Evolutionary conservation across 1,284 basidiomycete species (phyloP).

Genomic region (Heterobasidion irregulare): DNA sequence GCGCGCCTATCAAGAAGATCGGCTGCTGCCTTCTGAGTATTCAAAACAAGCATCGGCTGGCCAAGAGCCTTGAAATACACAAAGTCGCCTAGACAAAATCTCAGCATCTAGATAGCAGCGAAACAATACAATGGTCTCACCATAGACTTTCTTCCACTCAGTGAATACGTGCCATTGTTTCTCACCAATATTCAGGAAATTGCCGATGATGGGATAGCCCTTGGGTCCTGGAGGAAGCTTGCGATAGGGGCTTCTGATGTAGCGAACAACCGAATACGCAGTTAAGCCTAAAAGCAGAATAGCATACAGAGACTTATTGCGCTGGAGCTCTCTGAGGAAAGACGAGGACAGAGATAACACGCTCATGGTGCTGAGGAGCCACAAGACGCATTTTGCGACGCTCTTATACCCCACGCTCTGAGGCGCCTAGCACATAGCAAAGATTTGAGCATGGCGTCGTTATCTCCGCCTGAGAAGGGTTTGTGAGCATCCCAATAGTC

Average conservation of each 20-base stretch:
- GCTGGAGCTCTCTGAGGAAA: neutral
- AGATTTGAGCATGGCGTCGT: too few relatives aligned
- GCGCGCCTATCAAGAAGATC: conserved; percentile 17
- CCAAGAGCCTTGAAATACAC: conserved; percentile 15
- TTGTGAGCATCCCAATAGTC: too few relatives aligned
- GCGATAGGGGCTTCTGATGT: conserved; percentile 1
- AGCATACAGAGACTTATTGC: neutral
- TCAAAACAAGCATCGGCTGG: conserved; percentile 14
- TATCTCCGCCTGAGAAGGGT: too few relatives aligned
- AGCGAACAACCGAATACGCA: neutral
- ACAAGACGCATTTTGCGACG: too few relatives aligned
- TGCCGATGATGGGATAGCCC: neutral
- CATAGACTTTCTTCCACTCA: neutral
- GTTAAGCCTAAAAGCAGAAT: neutral
- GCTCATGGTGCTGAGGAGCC: too few relatives aligned
- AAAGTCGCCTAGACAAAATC: conserved; percentile 12
- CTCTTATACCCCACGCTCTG: too few relatives aligned
- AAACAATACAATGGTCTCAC: neutral
- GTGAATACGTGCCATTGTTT: neutral
- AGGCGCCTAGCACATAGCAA: too few relatives aligned
- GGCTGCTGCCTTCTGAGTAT: conserved; percentile 11
- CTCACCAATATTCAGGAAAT: neutral
- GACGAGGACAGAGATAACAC: neutral
- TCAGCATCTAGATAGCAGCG: neutral
- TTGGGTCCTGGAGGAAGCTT: conserved; percentile 1